Percentiles rank a stretch among this genome's conserved stretches.
Conservation (phyloP, 192 early-diverging fungal species). For the Thamnidium elegans region DNA sequence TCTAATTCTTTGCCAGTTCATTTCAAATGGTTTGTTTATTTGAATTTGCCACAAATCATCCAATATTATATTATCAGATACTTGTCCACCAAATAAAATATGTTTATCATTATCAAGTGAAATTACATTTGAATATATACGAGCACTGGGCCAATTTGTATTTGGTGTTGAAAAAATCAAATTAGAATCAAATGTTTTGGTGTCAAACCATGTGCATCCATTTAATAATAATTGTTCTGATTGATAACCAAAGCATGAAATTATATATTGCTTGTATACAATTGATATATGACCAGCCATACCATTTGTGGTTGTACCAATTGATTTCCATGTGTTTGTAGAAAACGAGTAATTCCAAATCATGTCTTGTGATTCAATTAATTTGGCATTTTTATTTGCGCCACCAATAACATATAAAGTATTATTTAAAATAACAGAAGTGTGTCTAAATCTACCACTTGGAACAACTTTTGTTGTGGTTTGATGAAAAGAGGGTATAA, state of each 20-base stretch:
- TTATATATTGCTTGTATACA: not conserved
- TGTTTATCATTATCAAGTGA: not conserved
- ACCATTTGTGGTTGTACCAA: not conserved
- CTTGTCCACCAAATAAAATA: conserved; percentile 5
- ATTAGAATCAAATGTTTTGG: not conserved
- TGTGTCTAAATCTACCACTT: not conserved
- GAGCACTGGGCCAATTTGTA: not conserved
- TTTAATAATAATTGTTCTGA: not conserved
- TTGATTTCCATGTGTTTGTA: too few species aligned
- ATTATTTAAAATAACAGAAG: not conserved
- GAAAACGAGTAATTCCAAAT: not conserved
- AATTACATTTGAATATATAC: conserved; percentile 3
- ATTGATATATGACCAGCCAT: conserved; percentile 4
- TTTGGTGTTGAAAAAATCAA: not conserved
- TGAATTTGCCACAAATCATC: conserved; percentile 2
- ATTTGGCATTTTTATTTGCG: not conserved
- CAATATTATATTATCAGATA: not conserved
- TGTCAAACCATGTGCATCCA: conserved; percentile 10
- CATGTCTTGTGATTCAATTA: not conserved
- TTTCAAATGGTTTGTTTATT: not conserved
- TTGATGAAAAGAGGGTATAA: not conserved
- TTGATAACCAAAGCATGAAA: conserved; percentile 7
- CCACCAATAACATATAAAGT: conserved; percentile 7
- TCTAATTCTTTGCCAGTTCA: not conserved
- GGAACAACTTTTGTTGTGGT: not conserved